These are phyloP conservation scores for Exsudoporus frostii DNA, from an alignment of 768 basidiomycete genomes.

Conservation along the genomic window DNA sequence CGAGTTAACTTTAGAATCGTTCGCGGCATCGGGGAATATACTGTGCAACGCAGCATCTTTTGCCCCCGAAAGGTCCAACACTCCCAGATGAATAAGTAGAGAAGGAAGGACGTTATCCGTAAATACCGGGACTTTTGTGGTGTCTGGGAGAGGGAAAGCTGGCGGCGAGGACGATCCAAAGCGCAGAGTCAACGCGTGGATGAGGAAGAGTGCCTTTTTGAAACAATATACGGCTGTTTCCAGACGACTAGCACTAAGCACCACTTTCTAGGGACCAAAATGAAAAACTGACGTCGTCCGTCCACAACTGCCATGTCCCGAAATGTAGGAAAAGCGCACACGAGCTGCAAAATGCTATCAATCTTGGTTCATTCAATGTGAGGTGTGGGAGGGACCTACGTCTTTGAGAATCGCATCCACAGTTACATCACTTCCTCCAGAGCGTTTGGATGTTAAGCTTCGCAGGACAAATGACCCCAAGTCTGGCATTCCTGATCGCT, in stretches of 20 bases:
- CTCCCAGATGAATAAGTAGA: constrained; percentile 71
- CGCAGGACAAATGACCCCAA: constrained; percentile 76
- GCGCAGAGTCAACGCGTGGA: constrained; percentile 64
- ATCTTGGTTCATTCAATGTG: constrained; percentile 1
- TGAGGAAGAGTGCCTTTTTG: constrained; percentile 85
- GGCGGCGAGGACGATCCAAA: constrained; percentile 55
- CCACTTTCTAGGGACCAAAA: background rate
- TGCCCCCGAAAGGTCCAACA: constrained; percentile 59
- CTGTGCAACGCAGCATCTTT: constrained; percentile 39
- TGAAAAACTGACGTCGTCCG: constrained; percentile 47
- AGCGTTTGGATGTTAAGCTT: constrained; percentile 47
- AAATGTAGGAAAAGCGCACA: constrained; percentile 77
- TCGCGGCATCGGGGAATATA: constrained; percentile 49
- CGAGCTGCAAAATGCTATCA: constrained; percentile 47
- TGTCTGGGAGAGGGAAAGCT: constrained; percentile 62
- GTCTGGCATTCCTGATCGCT: constrained; percentile 57
- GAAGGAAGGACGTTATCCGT: constrained; percentile 83
- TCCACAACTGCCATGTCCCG: constrained; percentile 70
- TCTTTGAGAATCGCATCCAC: constrained; percentile 62
- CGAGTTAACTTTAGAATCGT: constrained; percentile 34
- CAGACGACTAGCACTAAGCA: background rate
- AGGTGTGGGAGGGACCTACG: constrained; percentile 38
- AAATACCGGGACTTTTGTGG: constrained; percentile 60
- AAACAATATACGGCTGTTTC: constrained; percentile 76
- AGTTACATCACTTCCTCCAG: constrained; percentile 32